Base-by-base conservation (phyloP, 164 flowering plant species). In the Tinospora cordifolia region DNA sequence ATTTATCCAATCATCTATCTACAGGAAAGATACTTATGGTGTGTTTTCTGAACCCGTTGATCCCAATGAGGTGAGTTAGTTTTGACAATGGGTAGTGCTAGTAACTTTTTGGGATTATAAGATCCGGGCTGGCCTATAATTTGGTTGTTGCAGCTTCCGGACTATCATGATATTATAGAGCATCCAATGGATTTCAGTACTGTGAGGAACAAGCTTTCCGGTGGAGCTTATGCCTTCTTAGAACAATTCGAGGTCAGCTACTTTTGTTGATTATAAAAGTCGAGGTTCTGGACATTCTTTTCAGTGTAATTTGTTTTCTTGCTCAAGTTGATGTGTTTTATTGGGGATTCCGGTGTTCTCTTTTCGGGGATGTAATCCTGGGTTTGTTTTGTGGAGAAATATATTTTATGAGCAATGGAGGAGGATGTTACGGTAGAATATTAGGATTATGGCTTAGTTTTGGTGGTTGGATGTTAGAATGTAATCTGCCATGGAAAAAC, bases 41-140 rank as follows among this genome's bases (percentile, higher is more conserved):
- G 99, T 87, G 26, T 94, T 84, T 76, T 89, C 97, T 7, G 97
- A 94, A 68, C 95, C 99, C 0, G 99, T 92, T 79, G 99, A 94
- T 86, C 95, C 92, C 0, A 76, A 87, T 58, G 97, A 94, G 96
- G 98, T 93, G 71, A 41, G 69, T 74, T 41, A 41, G 69, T 74
- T 41, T 66, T 63, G 24, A 8, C 3, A 41, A 41, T 41, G 36
- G 36, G 9, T 54, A 54, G 44, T 70, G 58, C 22, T 51, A 8
- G 19, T n/a, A 51, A 14, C 21, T 51, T 51, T 51, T 51, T 51
- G 22, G 7, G 21, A 15, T 51, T 51, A 6, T 30, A 30, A 51
- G 59, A 51, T 51, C 21, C n/a, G 59, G n/a, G 59, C 19, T 51
- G n/a, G 8, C 19, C 59, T 51, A 6, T n/a, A 19, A 17, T 51